A percentile compares a stretch with the other conserved stretches of the same genome.
Evolutionary conservation across 129 eudicot species (phyloP).

Genomic region (Gnaphalium uliginosum): DNA sequence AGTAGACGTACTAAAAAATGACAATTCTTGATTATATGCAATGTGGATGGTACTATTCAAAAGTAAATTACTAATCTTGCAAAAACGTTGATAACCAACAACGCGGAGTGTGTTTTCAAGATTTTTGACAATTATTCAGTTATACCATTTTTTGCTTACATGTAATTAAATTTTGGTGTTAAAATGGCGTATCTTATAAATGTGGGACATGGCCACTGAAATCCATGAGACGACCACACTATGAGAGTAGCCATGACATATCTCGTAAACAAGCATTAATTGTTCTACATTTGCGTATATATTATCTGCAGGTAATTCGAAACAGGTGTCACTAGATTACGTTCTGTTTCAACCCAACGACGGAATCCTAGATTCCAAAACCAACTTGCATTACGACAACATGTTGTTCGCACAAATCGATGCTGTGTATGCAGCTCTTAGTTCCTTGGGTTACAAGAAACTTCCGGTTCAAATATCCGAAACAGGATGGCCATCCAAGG

Average conservation of each 20-base stretch:
- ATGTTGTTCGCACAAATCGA: slow-evolving; percentile 90
- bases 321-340: slow-evolving; percentile 63
- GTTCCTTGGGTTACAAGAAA: slow-evolving; percentile 49
- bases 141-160: background rate
- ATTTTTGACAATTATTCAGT: too few relatives aligned
- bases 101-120: too few relatives aligned
- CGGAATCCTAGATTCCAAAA: slow-evolving; percentile 55
- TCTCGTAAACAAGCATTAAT: background rate
- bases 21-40: background rate
- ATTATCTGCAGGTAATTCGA: slow-evolving; percentile 31
- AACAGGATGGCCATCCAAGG: slow-evolving; percentile 96
- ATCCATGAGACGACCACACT: too few relatives aligned
- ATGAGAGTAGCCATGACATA: too few relatives aligned
- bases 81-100: too few relatives aligned
- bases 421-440: slow-evolving; percentile 67
- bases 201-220: too few relatives aligned
- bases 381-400: slow-evolving; percentile 69
- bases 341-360: slow-evolving; percentile 58
- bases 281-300: background rate
- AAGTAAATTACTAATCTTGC: background rate
- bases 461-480: slow-evolving; percentile 76
- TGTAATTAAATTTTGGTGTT: background rate
- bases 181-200: too few relatives aligned
- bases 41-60: background rate
- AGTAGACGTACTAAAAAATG: background rate